Evolutionary conservation across 768 basidiomycete species (phyloP), one percentile per base, ranked within the genome.

Genomic region (Infundibulicybe gibba): DNA sequence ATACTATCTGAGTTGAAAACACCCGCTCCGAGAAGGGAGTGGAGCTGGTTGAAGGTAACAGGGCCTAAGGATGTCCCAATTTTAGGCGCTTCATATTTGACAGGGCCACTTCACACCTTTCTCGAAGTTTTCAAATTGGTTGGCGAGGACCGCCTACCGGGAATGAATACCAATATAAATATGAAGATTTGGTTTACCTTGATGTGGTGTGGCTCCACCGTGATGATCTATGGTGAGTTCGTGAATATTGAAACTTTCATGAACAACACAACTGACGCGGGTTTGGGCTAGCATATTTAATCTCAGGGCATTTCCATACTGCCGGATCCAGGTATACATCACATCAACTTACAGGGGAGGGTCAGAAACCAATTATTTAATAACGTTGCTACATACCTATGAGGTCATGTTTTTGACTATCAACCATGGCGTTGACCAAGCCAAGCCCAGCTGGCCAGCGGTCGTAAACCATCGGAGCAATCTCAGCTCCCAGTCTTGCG

Each of bases 1-100:
- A 10, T 51, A 73, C 80, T 77, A 54, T 81, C 79, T 2, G 77
- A 70, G 49, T 76, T 80, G 63, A 84, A 83, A 0, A 84, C 80
- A 0, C 83, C 83, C 4, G 70, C 70, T 12, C 82, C 82, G 2
- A 83, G 62, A 3, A 81, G 41, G 5, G 57, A 43, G 39, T 59
- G 45, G 48, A 62, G 47, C 8, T 25, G 35, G 46, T 49, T 11
- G 54, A 40, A 48, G 9, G 52, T 43, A 6, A 44, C 49, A 12
- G 54, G 44, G 12, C 58, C 60, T 58, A 14, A 47, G 2, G 10
- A 17, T 43, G 13, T 54, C 17, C 10, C n/a, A 38, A 6, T 14
- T n/a, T 38, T 10, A 19, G n/a, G 14, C 35, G 17, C 6, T 37
- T 35, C 35, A 10, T n/a, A 13, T 19, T 17, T 21, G 43, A 31